These are phyloP conservation scores for Zymoseptoria pseudotritici DNA, from an alignment of 2,329 filamentous ascomycete species.

Conservation along the genomic window DNA sequence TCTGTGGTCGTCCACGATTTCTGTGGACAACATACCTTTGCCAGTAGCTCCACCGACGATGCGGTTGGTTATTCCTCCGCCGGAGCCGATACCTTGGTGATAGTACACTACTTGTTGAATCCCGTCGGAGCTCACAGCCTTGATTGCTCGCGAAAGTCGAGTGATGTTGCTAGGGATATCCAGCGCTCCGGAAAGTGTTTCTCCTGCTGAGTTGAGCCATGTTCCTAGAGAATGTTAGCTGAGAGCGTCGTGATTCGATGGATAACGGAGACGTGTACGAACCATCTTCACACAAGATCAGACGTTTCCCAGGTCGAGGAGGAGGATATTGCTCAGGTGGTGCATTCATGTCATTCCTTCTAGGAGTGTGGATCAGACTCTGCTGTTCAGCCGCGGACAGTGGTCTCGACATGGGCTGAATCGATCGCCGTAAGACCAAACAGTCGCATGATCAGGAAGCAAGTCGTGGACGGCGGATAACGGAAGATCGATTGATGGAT, in stretches of 20 bases:
- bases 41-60: constrained; percentile 18
- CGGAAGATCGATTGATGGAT: not conserved
- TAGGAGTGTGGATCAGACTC: constrained; percentile 1
- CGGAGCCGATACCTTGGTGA: constrained; percentile 42
- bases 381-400: constrained; percentile 7
- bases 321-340: not conserved
- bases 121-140: constrained; percentile 39
- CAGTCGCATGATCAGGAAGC: not conserved
- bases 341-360: not conserved
- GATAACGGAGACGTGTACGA: not conserved
- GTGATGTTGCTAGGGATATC: constrained; percentile 44
- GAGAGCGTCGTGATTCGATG: not conserved
- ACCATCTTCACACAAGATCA: constrained; percentile 25
- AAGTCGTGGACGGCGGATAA: not conserved
- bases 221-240: constrained; percentile 26
- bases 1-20: not conserved
- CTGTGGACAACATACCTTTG: not conserved
- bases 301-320: constrained; percentile 15
- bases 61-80: constrained; percentile 37
- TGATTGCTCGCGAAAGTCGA: constrained; percentile 43
- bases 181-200: constrained; percentile 37
- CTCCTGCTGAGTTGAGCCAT: constrained; percentile 45
- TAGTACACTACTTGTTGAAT: constrained; percentile 47
- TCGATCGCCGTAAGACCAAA: not conserved
- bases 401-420: constrained; percentile 11